Base-by-base conservation (phyloP, 148 eudicot genomes). In the Cornus controversa region DNA sequence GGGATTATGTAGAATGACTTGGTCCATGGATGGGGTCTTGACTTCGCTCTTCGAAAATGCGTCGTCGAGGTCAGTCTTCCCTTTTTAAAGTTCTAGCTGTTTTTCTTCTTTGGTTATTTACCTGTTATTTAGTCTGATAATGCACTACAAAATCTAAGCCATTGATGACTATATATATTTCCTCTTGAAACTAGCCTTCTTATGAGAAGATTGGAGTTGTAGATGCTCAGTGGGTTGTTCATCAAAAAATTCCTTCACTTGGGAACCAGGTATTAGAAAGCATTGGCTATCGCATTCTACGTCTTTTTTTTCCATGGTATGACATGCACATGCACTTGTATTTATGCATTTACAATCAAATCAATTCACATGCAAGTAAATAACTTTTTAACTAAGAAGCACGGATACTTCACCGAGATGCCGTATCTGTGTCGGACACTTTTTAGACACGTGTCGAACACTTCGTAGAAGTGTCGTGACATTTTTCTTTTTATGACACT, bases 11-110 rank as follows among this genome's bases (percentile, higher is more conserved):
- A 95, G 98, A 95, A 95, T 77, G 98, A 95, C 83, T 81, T 95
- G 87, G 91, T 95, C 77, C 98, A 95, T 82, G 98, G 98, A 82
- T 95, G 98, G 98, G 98, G 98, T 78, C 90, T 95, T 5, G 98
- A 95, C 82, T 91, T 93, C 75, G 92, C 91, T 64, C 92, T 95
- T 47, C 88, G 79, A 82, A 89, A 76, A 79, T 95, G 98, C 75
- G 94, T 87, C 75, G 94, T 87, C 15, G 90, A 95, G 97, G 98
- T 95, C 45, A 78, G 89, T 71, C 67, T 24, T 74, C 36, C 74
- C 23, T 58, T 45, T 15, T 65, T 20, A 18, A 14, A 28, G 8
- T 50, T 60, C 16, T 40, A 6, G 45, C 45, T 13, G 23, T 4
- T 29, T 36, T 15, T 67, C 15, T 68, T 75, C 10, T 66, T 31